These are phyloP conservation scores for Metarhizium guizhouense DNA, from an alignment of 2,329 filamentous ascomycete species.

Conservation along the genomic window DNA sequence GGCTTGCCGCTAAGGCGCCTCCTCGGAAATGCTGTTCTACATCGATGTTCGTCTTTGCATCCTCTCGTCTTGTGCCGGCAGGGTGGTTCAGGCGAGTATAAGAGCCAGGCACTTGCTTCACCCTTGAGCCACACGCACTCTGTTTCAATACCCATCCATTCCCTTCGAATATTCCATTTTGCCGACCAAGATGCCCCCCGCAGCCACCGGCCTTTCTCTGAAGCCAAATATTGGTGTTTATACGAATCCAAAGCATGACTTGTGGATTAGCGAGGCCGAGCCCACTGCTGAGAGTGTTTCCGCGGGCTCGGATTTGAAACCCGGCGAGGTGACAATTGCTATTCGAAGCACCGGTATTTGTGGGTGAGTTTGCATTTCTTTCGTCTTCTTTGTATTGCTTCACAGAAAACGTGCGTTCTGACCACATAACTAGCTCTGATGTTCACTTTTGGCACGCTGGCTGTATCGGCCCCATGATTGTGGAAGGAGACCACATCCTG, in stretches of 20 bases:
- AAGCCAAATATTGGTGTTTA: conserved; percentile 94
- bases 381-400: background rate
- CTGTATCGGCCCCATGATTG: conserved; percentile 93
- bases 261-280: conserved; percentile 76
- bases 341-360: conserved; percentile 95
- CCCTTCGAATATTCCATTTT: background rate
- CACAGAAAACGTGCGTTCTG: background rate
- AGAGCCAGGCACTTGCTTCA: background rate
- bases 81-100: background rate
- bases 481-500: conserved; percentile 79
- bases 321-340: conserved; percentile 78
- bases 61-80: background rate
- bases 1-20: background rate
- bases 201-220: conserved; percentile 11
- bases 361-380: conserved; percentile 46
- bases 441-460: conserved; percentile 97
- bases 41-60: background rate
- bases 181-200: background rate
- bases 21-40: background rate
- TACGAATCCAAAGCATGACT: conserved; percentile 85
- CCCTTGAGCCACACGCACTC: background rate
- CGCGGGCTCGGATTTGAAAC: conserved; percentile 57
- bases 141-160: background rate
- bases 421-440: conserved; percentile 55
- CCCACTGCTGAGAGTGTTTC: conserved; percentile 69